Evolutionary conservation across 1,284 basidiomycete species (phyloP).

Genomic region (Ceratobasidium sp.): DNA sequence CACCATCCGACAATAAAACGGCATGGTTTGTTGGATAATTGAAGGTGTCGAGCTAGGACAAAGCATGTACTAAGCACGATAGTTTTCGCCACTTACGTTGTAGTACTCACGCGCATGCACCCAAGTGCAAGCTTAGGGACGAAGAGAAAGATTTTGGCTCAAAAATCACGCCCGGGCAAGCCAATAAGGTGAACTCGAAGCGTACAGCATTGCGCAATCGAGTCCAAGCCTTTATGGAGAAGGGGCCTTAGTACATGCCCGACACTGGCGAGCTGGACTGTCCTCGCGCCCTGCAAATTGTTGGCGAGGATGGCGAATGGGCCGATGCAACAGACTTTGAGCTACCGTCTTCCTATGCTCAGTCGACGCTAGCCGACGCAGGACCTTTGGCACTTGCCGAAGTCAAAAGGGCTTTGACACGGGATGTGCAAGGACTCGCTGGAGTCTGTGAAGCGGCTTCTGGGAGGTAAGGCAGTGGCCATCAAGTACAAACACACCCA

Average conservation of each 20-base stretch:
- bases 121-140: not conserved
- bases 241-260: not conserved
- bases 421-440: slow-evolving; percentile 4
- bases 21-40: not conserved
- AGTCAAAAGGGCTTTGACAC: not conserved
- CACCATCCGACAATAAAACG: too few relatives aligned
- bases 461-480: not conserved
- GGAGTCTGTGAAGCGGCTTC: not conserved
- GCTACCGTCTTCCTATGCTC: not conserved
- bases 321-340: not conserved
- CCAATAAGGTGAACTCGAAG: not conserved
- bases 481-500: not conserved
- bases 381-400: not conserved
- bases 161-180: not conserved
- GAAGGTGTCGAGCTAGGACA: not conserved
- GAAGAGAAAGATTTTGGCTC: not conserved
- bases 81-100: not conserved
- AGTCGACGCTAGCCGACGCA: not conserved
- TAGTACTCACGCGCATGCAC: too few relatives aligned
- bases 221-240: not conserved
- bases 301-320: not conserved
- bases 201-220: not conserved
- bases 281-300: not conserved
- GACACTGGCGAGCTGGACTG: not conserved
- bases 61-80: not conserved